phyloP scores from a whole-genome alignment of 192 early-diverging fungal genomes.

The Coemansia erecta region DNA sequence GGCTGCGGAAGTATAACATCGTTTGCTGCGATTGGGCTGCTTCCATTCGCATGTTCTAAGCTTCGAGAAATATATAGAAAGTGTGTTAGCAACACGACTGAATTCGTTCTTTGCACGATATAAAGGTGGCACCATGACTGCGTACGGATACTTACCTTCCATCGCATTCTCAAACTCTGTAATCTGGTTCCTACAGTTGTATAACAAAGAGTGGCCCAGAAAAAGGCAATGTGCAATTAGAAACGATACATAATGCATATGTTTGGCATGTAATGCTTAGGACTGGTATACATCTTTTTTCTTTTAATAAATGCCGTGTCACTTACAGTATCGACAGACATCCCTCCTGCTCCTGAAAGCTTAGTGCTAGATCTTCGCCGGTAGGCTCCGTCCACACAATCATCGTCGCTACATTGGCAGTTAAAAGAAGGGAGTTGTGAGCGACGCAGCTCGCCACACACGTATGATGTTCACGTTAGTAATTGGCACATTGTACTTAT shows the following conservation, averaged over 20 bases:
- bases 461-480: too few species aligned
- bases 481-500: too few species aligned
- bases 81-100: neutral
- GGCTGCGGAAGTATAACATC: slow-evolving; percentile 61
- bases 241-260: slow-evolving; percentile 2
- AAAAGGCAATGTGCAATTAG: slow-evolving; percentile 1
- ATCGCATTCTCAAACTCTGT: slow-evolving; percentile 50
- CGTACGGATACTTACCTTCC: slow-evolving; percentile 36
- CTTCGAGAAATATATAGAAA: neutral
- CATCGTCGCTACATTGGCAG: slow-evolving; percentile 69
- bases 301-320: neutral
- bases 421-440: slow-evolving; percentile 4
- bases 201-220: neutral
- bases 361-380: slow-evolving; percentile 82
- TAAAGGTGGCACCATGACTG: neutral
- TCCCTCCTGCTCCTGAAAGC: slow-evolving; percentile 88
- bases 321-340: slow-evolving; percentile 78
- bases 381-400: slow-evolving; percentile 81
- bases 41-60: slow-evolving; percentile 27
- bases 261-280: slow-evolving; percentile 1
- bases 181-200: slow-evolving; percentile 46
- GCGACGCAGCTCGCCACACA: too few species aligned
- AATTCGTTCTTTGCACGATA: neutral
- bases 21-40: slow-evolving; percentile 4
- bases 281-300: neutral